Percentiles rank a stretch among this genome's conserved stretches.
Conservation (phyloP, 1,139 yeast genomes). For the Taphrina pruni region DNA sequence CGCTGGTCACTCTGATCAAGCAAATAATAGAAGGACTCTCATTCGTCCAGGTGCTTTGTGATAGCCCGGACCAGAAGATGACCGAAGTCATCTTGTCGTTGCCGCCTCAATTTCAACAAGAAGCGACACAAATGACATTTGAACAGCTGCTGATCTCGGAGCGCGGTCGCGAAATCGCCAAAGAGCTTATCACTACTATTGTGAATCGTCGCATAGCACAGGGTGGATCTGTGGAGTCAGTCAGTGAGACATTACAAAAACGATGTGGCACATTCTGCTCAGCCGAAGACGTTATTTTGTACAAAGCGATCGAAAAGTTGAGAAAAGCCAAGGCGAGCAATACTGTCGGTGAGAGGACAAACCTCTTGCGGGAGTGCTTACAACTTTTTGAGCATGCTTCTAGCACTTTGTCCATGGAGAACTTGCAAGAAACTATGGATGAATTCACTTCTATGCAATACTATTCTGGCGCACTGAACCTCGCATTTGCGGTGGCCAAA, state of each 20-base stretch:
- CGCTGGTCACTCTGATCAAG: conserved; percentile 73
- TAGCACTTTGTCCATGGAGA: conserved; percentile 76
- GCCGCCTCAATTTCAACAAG: conserved; percentile 68
- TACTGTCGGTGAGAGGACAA: conserved; percentile 70
- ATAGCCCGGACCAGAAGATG: conserved; percentile 62
- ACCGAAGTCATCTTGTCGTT: conserved; percentile 75
- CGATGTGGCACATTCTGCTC: conserved; percentile 96
- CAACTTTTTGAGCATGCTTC: conserved; percentile 79
- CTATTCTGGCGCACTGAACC: conserved; percentile 84
- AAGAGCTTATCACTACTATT: conserved; percentile 84
- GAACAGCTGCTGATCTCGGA: conserved; percentile 75
- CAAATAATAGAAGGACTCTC: conserved; percentile 90
- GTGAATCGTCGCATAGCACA: conserved; percentile 85
- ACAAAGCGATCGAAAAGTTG: conserved; percentile 90
- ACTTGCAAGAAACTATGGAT: conserved; percentile 76
- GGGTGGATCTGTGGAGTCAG: conserved; percentile 92
- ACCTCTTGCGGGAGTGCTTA: conserved; percentile 76
- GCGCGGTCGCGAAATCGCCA: conserved; percentile 69
- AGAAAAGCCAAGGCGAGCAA: conserved; percentile 68
- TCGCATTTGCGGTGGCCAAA: conserved; percentile 76
- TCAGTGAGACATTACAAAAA: conserved; percentile 85
- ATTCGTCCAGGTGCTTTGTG: conserved; percentile 78
- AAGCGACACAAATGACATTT: conserved; percentile 70
- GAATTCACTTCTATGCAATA: conserved; percentile 79
- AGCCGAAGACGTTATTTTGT: conserved; percentile 87